These are phyloP conservation scores for Nemania abortiva DNA, from an alignment of 2,329 filamentous ascomycete species.

Conservation along the genomic window DNA sequence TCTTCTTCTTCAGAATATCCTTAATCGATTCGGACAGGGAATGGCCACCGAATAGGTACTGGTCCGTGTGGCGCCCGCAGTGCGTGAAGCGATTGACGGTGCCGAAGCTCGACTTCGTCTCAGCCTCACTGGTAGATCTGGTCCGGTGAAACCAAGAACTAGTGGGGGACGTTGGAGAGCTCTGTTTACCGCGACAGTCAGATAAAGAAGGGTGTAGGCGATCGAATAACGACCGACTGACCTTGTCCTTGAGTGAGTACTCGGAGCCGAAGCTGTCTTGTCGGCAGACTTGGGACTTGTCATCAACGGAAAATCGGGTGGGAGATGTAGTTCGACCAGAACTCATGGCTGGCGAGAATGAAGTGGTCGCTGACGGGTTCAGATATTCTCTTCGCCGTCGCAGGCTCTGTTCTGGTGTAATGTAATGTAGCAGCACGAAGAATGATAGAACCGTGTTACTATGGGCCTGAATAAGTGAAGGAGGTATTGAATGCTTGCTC, in stretches of 20 bases:
- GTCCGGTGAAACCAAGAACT: slow-evolving; percentile 30
- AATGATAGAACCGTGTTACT: slow-evolving; percentile 1
- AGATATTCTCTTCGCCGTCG: slow-evolving; percentile 6
- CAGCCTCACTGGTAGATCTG: slow-evolving; percentile 18
- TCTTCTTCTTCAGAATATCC: slow-evolving; percentile 56
- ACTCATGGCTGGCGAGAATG: slow-evolving; percentile 41
- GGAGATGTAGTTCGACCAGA: slow-evolving; percentile 39
- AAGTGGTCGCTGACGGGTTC: not conserved
- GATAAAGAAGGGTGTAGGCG: not conserved
- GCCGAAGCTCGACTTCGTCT: slow-evolving; percentile 50
- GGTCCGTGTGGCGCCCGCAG: slow-evolving; percentile 67
- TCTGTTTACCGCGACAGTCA: slow-evolving; percentile 21
- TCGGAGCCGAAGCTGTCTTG: slow-evolving; percentile 47
- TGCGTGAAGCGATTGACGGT: slow-evolving; percentile 66
- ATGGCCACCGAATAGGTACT: slow-evolving; percentile 65
- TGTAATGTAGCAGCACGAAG: not conserved
- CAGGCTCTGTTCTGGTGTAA: slow-evolving; percentile 3
- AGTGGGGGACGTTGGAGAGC: slow-evolving; percentile 5
- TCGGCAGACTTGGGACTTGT: slow-evolving; percentile 39
- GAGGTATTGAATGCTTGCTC: not conserved
- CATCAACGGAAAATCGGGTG: slow-evolving; percentile 39
- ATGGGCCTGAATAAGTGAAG: slow-evolving; percentile 6
- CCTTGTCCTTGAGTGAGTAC: slow-evolving; percentile 45
- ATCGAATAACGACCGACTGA: slow-evolving; percentile 24
- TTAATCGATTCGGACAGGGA: slow-evolving; percentile 54